Percentiles rank a stretch among this genome's conserved stretches.
Evolutionary conservation across 352 stramenopile species (phyloP).

Genomic region (Globisporangium spinosum): DNA sequence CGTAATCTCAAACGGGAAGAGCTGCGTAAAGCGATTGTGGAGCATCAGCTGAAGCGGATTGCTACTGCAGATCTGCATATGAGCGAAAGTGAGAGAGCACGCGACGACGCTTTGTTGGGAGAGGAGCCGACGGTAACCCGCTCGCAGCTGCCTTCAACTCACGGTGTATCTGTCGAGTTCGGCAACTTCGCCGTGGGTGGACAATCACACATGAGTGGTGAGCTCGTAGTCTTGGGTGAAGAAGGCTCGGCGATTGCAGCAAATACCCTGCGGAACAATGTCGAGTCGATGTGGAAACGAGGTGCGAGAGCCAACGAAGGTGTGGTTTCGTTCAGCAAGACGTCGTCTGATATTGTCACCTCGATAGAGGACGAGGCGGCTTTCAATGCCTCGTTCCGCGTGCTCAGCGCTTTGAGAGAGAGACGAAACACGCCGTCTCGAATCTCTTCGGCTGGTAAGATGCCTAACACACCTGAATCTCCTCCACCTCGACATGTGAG

Average conservation of each 20-base stretch:
- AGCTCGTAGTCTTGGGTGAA: neutral
- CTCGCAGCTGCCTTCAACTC: conserved; percentile 25
- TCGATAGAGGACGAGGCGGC: conserved; percentile 28
- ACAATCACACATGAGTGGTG: neutral
- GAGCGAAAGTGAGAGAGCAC: neutral
- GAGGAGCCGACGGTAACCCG: neutral
- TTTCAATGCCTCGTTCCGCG: conserved; percentile 32
- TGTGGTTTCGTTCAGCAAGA: neutral
- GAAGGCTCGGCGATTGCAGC: neutral
- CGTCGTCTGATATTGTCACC: conserved; percentile 22
- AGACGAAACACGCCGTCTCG: conserved; percentile 8
- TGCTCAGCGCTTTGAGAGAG: conserved; percentile 29
- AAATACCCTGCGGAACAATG: neutral
- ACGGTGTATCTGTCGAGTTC: conserved; percentile 28
- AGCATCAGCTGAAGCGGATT: conserved; percentile 20
- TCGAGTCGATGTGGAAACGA: conserved; percentile 57
- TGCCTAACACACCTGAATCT: neutral
- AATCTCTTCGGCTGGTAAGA: neutral
- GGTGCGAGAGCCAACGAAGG: conserved; percentile 16
- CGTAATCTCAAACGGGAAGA: conserved; percentile 30
- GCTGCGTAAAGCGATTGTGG: conserved; percentile 25
- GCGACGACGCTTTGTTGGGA: neutral
- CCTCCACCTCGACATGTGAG: neutral
- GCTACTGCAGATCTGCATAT: neutral
- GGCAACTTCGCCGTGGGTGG: conserved; percentile 32